Evolutionary conservation across 2,329 filamentous ascomycete species (phyloP), one percentile per base, ranked within the genome.

Genomic region (Fusarium sp.): DNA sequence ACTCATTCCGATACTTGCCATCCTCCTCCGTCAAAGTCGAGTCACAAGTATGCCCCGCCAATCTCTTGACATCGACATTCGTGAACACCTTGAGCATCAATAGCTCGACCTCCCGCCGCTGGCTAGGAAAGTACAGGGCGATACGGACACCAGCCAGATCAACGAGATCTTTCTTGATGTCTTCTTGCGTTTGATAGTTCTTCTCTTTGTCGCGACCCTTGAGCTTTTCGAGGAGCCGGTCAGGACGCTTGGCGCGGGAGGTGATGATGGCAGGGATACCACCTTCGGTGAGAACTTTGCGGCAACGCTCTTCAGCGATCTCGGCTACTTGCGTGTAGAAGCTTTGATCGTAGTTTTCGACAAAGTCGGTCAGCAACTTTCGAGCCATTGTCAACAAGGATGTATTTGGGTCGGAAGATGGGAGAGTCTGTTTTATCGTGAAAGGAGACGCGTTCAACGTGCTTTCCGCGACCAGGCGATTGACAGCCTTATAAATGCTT

Each of bases 101-200:
- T 18, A 48, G 41, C 27, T 37, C 56, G 20, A 58, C 56, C 56
- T 22, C n/a, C 18, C 16, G 27, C 13, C 29, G 18, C 31, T 61
- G 64, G 18, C 64, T 66, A 5, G 64, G 64, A 35, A 66, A 66
- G 56, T 66, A 66, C 43, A 66, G 18, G n/a, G 64, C 64, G 10
- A 61, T 39, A 14, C 64, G 56, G 11, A 66, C 64, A 20, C 64
- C 64, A 8, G 56, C 22, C 9, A 66, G 56, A n/a, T 66, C 64
- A 14, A 31, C 31, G 14, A 61, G 9, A 9, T 66, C 64, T 8
- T 48, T 45, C 22, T 14, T 22, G 45, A 66, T 66, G 8, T 60
- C 64, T 5, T 52, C 45, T 4, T 24, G 16, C 1, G 16, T 66
- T 8, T 41, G 14, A 9, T 66, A 66, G 33, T 52, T 29, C 35